phyloP scores from a whole-genome alignment of 345 rosid genomes.

The Gossypium australe region DNA sequence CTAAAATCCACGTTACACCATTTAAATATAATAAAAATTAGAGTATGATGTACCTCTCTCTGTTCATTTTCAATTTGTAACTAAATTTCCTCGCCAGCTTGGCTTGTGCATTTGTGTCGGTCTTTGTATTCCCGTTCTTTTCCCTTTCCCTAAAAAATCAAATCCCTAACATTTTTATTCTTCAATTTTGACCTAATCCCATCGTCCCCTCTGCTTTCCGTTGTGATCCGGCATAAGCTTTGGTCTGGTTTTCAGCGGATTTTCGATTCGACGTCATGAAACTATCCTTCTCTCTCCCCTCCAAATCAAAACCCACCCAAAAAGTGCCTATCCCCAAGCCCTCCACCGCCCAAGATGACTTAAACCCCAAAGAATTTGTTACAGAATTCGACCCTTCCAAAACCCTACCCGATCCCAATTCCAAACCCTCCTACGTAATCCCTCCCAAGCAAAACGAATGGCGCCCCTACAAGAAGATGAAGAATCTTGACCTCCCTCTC shows the following conservation, averaged over 20 bases:
- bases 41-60: too few relatives aligned
- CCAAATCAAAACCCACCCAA: conserved; percentile 29
- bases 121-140: too few relatives aligned
- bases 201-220: not conserved
- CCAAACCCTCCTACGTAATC: conserved; percentile 30
- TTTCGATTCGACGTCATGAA: conserved; percentile 33
- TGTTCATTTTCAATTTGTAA: too few relatives aligned
- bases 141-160: too few relatives aligned
- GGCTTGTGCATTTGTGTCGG: too few relatives aligned
- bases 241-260: too few relatives aligned
- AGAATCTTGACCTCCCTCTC: conserved; percentile 51
- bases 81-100: too few relatives aligned
- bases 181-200: not conserved
- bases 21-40: too few relatives aligned
- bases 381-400: conserved; percentile 57
- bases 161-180: not conserved
- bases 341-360: conserved; percentile 20
- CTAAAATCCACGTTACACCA: too few relatives aligned
- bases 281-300: conserved; percentile 51
- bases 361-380: conserved; percentile 32
- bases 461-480: conserved; percentile 57
- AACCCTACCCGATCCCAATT: conserved; percentile 25
- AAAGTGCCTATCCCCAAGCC: conserved; percentile 12
- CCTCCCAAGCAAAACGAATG: conserved; percentile 56
- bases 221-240: not conserved